Evolutionary conservation across 164 flowering plant genomes (phyloP), one percentile per base, ranked within the genome.

Genomic region (Nelumbo lutea): DNA sequence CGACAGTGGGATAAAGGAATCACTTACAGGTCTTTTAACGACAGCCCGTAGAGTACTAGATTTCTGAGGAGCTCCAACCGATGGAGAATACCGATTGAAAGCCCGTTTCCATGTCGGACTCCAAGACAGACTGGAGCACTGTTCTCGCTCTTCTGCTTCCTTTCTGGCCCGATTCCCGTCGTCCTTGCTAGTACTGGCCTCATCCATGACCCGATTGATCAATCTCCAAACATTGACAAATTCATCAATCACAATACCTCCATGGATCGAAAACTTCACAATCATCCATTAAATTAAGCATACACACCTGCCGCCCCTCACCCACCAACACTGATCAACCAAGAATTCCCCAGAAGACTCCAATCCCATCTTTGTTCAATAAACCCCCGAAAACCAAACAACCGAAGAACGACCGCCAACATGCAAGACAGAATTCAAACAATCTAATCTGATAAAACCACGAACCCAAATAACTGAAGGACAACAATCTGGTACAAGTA

Each of bases 1-100:
- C 10, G 52, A 65, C 4, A 45, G 9, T 2, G 41, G 6, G 40
- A 4, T 38, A 27, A 41, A 39, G 44, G 71, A 13, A 61, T 42
- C 48, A 74, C 90, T 79, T 68, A 92, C 96, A 64, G 94, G 88
- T 76, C 73, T 85, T 72, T 84, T 79, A 6, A 86, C 89, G 44
- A 78, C 79, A 15, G 84, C 87, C 3, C 83, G 80, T 81, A 81
- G 74, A 69, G 73, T 41, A 63, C 76, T 81, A 59, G 85, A 65
- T 77, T 77, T 82, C 68, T 70, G 78, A 7, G 43, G 65, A 41
- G 77, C 52, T 40, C 64, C 60, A 1, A 48, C 52, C 2, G 61
- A 44, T 11, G 72, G 71, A 42, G 76, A 58, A 75, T 82, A 92
- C 11, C 82, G 83, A 59, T 63, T 6, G 67, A 90, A 92, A 14